These are phyloP conservation scores for Orbilia javanica DNA, from an alignment of 2,329 filamentous ascomycete species.

Conservation along the genomic window DNA sequence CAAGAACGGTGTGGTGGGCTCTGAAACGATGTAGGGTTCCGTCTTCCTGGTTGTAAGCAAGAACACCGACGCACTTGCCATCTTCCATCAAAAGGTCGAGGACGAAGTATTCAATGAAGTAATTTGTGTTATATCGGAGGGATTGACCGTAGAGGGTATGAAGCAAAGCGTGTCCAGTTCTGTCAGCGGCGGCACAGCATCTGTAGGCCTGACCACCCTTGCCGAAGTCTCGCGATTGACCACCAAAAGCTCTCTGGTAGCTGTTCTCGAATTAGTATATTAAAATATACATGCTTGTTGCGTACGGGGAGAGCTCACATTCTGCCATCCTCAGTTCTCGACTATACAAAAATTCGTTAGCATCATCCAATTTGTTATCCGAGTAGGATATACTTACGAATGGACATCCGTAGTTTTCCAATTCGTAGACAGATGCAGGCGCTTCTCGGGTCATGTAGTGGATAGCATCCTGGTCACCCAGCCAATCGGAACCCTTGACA, in stretches of 20 bases:
- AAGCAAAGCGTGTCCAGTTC: slow-evolving; percentile 95
- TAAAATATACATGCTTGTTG: slow-evolving; percentile 35
- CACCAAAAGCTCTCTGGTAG: slow-evolving; percentile 98
- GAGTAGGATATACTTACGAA: slow-evolving; percentile 69
- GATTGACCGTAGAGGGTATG: slow-evolving; percentile 99
- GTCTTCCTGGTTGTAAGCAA: slow-evolving; percentile 99
- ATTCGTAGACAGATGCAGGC: slow-evolving; percentile 88
- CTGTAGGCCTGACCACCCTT: slow-evolving; percentile 98
- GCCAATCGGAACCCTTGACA: slow-evolving; percentile 97
- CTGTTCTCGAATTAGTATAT: slow-evolving; percentile 65
- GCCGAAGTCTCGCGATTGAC: slow-evolving; percentile 92
- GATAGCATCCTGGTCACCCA: slow-evolving; percentile 96
- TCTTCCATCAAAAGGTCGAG: slow-evolving; percentile 98
- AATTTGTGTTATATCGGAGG: slow-evolving; percentile 97
- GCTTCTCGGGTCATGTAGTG: slow-evolving; percentile 99
- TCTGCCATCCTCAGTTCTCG: slow-evolving; percentile 93
- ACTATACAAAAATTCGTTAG: slow-evolving; percentile 65
- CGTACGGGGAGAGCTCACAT: slow-evolving; percentile 72
- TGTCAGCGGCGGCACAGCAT: slow-evolving; percentile 93
- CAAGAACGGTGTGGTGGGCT: slow-evolving; percentile 94
- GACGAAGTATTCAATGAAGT: slow-evolving; percentile 99
- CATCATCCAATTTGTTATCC: background rate
- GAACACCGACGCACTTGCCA: slow-evolving; percentile 93
- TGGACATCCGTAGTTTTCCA: slow-evolving; percentile 97
- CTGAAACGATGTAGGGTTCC: slow-evolving; percentile 97